Evolutionary conservation across 352 stramenopile species (phyloP), one percentile per base, ranked within the genome.

Genomic region (Halophytophthora polymorphica): DNA sequence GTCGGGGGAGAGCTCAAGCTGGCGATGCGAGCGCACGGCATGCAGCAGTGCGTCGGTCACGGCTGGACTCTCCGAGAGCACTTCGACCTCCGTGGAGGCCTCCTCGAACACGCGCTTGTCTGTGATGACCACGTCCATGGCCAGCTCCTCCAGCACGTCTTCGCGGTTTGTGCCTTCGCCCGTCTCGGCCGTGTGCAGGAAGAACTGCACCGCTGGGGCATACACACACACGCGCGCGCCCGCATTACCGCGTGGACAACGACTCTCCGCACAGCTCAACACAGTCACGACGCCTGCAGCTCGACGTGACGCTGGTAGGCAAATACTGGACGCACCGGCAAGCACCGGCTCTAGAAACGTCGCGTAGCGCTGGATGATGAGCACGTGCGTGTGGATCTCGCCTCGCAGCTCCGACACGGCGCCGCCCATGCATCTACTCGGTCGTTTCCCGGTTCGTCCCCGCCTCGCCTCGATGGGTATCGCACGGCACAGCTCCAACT

Each of bases 41-140:
- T 59, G 53, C 2, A 90, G 58, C 41, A 90, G 56, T 13, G 71
- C 72, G 21, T 59, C 29, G 23, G 76, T 73, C n/a, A 86, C 76
- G 15, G 44, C 48, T 23, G 41, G 34, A 50, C 80, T 85, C 52
- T 90, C 80, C 3, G 66, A 72, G 2, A 90, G 64, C 28, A 90
- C 43, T 54, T 88, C 80, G 13, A 88, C 70, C 25, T 90, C 80
- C 15, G 77, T 90, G 28, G 80, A 88, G 14, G 75, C 74, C 22
- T 88, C 77, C 51, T 76, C 70, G 42, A 86, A 77, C 18, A 88
- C 48, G 18, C 57, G 48, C 46, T 81, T 78, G 55, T 83, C 52
- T 14, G 73, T 72, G 52, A 81, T 76, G 25, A 71, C 73, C 10
- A 80, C 53, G 40, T 87, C 69, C 48, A 67, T 71, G 7, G 64